Evolutionary conservation across 371 early-diverging fungal genomes (phyloP).

Genomic region (Mucor saturninus): DNA sequence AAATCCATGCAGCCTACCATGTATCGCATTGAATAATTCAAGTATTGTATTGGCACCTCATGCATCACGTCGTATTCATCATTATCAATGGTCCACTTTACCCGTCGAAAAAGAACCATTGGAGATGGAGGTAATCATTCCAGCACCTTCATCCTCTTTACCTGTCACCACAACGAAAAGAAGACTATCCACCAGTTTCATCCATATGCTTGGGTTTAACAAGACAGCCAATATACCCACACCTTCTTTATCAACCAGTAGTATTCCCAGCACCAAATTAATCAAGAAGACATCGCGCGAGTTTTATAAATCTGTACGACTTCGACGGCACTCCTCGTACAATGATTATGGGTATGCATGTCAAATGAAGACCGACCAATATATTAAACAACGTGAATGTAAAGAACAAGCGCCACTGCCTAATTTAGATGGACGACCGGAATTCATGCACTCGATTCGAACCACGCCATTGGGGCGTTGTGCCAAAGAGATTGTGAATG

Average conservation of each 20-base stretch:
- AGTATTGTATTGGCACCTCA: conserved; percentile 45
- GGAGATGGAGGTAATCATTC: background rate
- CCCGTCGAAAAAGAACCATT: background rate
- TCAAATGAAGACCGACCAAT: conserved; percentile 47
- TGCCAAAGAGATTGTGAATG: conserved; percentile 37
- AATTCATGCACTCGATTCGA: conserved; percentile 38
- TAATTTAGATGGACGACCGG: conserved; percentile 27
- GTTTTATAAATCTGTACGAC: conserved; percentile 25
- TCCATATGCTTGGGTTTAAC: conserved; percentile 13
- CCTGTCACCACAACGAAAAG: conserved; percentile 1
- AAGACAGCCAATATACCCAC: background rate
- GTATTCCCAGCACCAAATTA: conserved; percentile 5
- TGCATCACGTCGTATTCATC: conserved; percentile 40
- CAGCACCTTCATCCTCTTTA: conserved; percentile 4
- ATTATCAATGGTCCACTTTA: conserved; percentile 37
- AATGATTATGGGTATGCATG: conserved; percentile 53
- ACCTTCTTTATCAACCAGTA: background rate
- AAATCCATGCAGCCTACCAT: conserved; percentile 48
- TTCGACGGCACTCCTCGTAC: conserved; percentile 44
- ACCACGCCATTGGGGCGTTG: conserved; percentile 38
- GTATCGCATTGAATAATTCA: conserved; percentile 43
- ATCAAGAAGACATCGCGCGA: conserved; percentile 17
- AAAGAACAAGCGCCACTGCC: conserved; percentile 17
- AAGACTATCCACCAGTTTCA: conserved; percentile 24
- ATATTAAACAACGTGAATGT: conserved; percentile 29